Conservation (phyloP, 208 protist genomes). For the Leishmania lainsoni region DNA sequence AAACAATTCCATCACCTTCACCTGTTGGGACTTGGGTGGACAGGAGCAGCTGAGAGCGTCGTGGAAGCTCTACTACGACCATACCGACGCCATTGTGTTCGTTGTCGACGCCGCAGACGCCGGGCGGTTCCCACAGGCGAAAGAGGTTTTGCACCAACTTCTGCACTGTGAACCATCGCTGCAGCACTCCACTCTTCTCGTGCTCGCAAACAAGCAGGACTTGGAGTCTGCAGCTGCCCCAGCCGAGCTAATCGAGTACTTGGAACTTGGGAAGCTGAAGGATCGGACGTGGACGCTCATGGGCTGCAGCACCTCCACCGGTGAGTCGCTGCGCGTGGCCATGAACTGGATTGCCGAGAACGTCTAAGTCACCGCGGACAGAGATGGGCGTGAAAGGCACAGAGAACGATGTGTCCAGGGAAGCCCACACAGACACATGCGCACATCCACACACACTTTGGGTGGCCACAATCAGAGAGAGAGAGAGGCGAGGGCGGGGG, state of each 20-base stretch:
- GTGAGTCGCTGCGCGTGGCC: slow-evolving; percentile 89
- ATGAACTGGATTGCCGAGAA: slow-evolving; percentile 93
- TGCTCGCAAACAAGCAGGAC: slow-evolving; percentile 98
- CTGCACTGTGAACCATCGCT: slow-evolving; percentile 87
- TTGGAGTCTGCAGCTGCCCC: slow-evolving; percentile 77
- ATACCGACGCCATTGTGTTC: slow-evolving; percentile 94
- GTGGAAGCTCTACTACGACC: slow-evolving; percentile 97
- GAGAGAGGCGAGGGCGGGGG: no score
- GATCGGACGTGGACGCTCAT: slow-evolving; percentile 95
- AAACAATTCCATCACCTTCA: slow-evolving; percentile 87
- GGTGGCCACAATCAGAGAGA: background rate
- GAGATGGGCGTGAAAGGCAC: background rate
- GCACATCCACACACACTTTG: background rate
- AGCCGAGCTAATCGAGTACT: slow-evolving; percentile 80
- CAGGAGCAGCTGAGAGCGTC: slow-evolving; percentile 92
- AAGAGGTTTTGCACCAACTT: slow-evolving; percentile 86
- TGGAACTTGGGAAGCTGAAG: slow-evolving; percentile 89
- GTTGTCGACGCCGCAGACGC: slow-evolving; percentile 92
- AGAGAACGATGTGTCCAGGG: background rate
- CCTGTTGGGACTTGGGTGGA: slow-evolving; percentile 97
- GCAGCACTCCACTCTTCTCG: slow-evolving; percentile 81
- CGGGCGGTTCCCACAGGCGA: slow-evolving; percentile 67
- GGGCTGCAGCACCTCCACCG: slow-evolving; percentile 92
- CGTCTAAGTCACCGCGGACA: slow-evolving; percentile 20
- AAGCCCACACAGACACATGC: background rate